Percentiles rank a stretch among this genome's conserved stretches.
These are phyloP conservation scores for Mycena venus DNA, from an alignment of 768 basidiomycete species.

Conservation along the genomic window DNA sequence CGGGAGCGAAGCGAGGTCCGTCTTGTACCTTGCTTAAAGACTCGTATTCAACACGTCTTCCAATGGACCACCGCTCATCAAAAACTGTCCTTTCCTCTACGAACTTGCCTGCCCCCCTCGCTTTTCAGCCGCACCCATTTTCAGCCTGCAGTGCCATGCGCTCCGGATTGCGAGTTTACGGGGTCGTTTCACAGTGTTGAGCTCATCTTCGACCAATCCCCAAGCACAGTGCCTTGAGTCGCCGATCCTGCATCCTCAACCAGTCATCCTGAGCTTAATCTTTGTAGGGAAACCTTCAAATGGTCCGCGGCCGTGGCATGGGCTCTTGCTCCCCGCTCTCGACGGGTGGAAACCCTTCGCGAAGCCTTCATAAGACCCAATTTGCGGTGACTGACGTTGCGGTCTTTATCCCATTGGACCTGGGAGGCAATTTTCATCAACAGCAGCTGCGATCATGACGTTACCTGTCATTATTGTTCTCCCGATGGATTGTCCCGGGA, in stretches of 20 bases:
- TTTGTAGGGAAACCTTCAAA: conserved; percentile 1
- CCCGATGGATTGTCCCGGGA: not conserved
- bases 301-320: conserved; percentile 9
- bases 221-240: not conserved
- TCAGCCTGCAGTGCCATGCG: not conserved
- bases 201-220: conserved; percentile 2
- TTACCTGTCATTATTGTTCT: conserved; percentile 3
- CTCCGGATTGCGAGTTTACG: conserved; percentile 1
- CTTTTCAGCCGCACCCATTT: conserved; percentile 1
- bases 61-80: conserved; percentile 6
- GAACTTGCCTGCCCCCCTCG: conserved; percentile 8
- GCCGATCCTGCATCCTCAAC: not conserved
- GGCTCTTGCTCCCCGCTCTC: conserved; percentile 2
- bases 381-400: not conserved
- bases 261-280: conserved; percentile 11
- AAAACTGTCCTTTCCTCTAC: not conserved
- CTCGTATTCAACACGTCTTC: conserved; percentile 3
- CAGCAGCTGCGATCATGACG: conserved; percentile 4
- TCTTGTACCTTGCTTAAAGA: not conserved
- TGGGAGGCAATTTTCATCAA: not conserved
- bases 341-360: conserved; percentile 7
- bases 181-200: not conserved
- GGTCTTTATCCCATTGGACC: conserved; percentile 11
- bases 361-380: not conserved
- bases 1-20: too few relatives aligned